Conservation (phyloP, 768 basidiomycete species). For the Lactarius hengduanensis region DNA sequence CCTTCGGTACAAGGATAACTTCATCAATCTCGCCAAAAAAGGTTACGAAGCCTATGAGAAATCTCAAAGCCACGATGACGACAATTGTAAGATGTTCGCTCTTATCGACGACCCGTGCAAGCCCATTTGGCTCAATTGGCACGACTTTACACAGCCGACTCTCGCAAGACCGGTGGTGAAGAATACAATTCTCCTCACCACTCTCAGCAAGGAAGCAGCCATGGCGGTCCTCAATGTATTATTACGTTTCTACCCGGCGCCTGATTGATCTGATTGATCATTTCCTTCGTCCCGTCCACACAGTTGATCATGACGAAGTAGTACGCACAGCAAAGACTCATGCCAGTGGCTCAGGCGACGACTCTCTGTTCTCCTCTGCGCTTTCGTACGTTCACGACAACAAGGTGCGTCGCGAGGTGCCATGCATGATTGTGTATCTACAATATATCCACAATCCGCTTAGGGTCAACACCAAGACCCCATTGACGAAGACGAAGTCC, state of each 20-base stretch:
- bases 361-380: slow-evolving; percentile 56
- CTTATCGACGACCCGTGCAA: background rate
- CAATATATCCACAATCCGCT: slow-evolving; percentile 4
- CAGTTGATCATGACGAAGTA: slow-evolving; percentile 67
- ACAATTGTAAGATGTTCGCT: slow-evolving; percentile 37
- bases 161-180: slow-evolving; percentile 56
- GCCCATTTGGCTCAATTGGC: slow-evolving; percentile 17
- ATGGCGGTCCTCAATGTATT: slow-evolving; percentile 31
- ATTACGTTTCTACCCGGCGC: background rate
- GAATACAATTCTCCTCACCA: slow-evolving; percentile 62
- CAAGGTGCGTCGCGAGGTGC: slow-evolving; percentile 40
- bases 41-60: slow-evolving; percentile 52
- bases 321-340: slow-evolving; percentile 52
- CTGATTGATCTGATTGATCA: slow-evolving; percentile 21
- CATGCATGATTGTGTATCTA: background rate
- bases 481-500: slow-evolving; percentile 64
- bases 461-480: slow-evolving; percentile 56
- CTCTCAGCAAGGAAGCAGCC: slow-evolving; percentile 24
- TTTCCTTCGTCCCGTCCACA: slow-evolving; percentile 2
- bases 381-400: slow-evolving; percentile 52
- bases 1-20: slow-evolving; percentile 49
- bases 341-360: slow-evolving; percentile 48
- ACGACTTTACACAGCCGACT: slow-evolving; percentile 16
- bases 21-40: slow-evolving; percentile 71
- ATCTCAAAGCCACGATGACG: slow-evolving; percentile 36